Percentiles rank a stretch among this genome's conserved stretches.
These are phyloP conservation scores for Neurospora pannonica DNA, from an alignment of 495 filamentous ascomycete species.

Conservation along the genomic window DNA sequence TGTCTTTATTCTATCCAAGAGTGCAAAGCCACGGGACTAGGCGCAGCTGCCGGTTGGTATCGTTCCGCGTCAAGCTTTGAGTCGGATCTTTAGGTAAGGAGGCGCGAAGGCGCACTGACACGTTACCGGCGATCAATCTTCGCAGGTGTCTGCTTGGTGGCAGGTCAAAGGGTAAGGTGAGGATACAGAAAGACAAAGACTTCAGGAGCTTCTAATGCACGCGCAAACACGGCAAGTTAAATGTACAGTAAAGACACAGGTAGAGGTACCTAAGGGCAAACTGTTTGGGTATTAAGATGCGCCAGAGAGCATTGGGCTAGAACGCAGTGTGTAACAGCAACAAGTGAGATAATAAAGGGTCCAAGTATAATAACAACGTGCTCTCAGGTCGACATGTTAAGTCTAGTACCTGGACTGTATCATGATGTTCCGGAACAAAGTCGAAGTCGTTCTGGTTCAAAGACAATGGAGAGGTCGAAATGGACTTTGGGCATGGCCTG, in stretches of 20 bases:
- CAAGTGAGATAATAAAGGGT: not conserved
- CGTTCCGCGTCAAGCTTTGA: not conserved
- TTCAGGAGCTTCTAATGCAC: not conserved
- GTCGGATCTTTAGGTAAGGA: not conserved
- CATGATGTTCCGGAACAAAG: not conserved
- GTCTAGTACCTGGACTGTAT: not conserved
- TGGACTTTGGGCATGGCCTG: not conserved
- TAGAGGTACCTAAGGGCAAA: not conserved
- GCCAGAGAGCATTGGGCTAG: not conserved
- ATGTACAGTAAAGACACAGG: not conserved
- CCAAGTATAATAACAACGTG: not conserved
- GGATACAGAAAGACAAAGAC: not conserved
- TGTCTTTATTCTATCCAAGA: not conserved
- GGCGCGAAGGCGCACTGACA: not conserved
- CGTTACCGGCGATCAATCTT: not conserved
- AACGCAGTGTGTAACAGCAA: not conserved
- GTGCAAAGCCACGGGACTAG: not conserved
- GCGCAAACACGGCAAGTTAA: not conserved
- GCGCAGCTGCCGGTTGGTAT: not conserved
- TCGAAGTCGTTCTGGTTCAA: not conserved
- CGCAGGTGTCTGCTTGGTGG: not conserved
- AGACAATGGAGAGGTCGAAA: not conserved
- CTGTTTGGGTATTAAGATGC: not conserved
- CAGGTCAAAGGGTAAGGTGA: not conserved
- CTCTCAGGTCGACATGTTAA: not conserved